Evolutionary conservation across 768 basidiomycete species (phyloP).

Genomic region (Boletus reticuloceps): DNA sequence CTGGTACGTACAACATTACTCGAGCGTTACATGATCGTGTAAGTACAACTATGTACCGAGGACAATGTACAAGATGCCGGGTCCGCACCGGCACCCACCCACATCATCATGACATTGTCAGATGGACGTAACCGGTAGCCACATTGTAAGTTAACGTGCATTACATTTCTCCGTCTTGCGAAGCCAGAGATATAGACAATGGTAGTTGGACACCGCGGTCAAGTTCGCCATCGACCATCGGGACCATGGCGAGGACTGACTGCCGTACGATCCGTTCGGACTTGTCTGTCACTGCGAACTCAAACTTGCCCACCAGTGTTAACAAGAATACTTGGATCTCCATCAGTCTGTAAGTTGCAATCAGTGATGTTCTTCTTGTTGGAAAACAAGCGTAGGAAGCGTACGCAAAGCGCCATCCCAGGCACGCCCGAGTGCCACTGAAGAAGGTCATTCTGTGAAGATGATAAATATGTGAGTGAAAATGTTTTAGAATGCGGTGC

Average conservation of each 20-base stretch:
- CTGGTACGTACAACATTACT: too few species aligned
- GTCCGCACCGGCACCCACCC: too few species aligned
- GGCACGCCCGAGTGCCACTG: slow-evolving; percentile 13
- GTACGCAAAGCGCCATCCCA: slow-evolving; percentile 31
- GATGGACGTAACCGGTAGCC: too few species aligned
- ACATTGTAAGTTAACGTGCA: too few species aligned
- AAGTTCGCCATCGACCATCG: slow-evolving; percentile 28
- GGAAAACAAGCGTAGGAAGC: background rate
- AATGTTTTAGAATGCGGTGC: background rate
- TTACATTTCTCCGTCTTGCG: background rate
- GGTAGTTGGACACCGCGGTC: slow-evolving; percentile 31
- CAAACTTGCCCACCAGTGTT: slow-evolving; percentile 51
- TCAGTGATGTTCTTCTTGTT: background rate
- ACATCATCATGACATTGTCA: too few species aligned
- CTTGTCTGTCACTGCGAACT: slow-evolving; percentile 40
- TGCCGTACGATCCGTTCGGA: slow-evolving; percentile 28
- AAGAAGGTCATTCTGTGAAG: slow-evolving; percentile 16
- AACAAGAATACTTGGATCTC: slow-evolving; percentile 57
- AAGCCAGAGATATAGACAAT: slow-evolving; percentile 17
- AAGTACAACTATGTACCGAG: too few species aligned
- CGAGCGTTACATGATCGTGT: too few species aligned
- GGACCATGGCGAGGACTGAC: slow-evolving; percentile 28
- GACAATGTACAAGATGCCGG: too few species aligned
- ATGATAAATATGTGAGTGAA: background rate
- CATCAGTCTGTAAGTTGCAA: slow-evolving; percentile 26